phyloP scores from a whole-genome alignment of 257 asterid genomes.

The Agastache rugosa region DNA sequence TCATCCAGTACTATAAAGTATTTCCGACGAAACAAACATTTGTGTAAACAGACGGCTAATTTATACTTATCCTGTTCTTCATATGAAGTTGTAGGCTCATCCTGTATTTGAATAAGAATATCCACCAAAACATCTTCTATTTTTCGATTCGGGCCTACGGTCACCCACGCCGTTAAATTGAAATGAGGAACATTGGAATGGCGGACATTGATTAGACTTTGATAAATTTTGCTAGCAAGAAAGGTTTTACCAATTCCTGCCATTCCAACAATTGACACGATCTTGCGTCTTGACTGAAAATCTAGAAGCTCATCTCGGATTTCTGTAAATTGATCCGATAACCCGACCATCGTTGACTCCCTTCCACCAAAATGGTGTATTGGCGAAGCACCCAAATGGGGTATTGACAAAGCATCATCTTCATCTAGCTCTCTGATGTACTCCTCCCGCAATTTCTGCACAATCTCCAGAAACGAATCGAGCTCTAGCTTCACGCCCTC shows the following conservation, averaged over 20 bases:
- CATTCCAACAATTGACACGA: neutral
- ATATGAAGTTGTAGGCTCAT: neutral
- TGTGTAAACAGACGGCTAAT: neutral
- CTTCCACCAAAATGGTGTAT: too few relatives aligned
- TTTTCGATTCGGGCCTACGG: neutral
- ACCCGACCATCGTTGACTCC: slow-evolving; percentile 3
- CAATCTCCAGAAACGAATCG: neutral
- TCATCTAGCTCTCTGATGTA: neutral
- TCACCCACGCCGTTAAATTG: neutral
- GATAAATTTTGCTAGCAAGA: neutral
- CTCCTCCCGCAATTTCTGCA: neutral
- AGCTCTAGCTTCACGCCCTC: neutral
- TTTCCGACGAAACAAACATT: neutral
- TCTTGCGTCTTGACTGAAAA: neutral
- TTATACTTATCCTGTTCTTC: neutral
- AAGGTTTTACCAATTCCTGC: neutral
- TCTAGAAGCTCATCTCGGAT: neutral
- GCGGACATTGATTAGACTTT: neutral
- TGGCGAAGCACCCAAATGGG: too few relatives aligned
- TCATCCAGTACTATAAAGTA: slow-evolving; percentile 38
- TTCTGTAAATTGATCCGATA: neutral
- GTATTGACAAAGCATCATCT: neutral
- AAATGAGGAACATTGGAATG: neutral
- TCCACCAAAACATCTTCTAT: neutral
- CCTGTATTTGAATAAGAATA: neutral